Base-by-base conservation (phyloP, 2,329 filamentous ascomycete genomes). In the Dothidotthia symphoricarpi region DNA sequence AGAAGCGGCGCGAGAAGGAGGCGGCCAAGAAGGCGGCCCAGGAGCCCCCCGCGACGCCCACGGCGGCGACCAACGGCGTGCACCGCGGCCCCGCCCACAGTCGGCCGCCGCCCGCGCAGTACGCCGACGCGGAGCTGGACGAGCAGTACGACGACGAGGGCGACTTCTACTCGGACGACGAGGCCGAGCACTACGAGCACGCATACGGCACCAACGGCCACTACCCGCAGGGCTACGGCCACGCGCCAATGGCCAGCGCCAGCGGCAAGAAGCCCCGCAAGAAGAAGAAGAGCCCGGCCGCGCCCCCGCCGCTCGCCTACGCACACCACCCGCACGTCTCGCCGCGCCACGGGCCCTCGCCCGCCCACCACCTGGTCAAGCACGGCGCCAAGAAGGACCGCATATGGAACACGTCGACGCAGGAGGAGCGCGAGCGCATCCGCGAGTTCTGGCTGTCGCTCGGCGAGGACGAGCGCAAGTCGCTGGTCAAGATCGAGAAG, bases 401-500 rank as follows among this genome's bases (percentile, higher is more conserved):
- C 67, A 95, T 98, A 68, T 98, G 93, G 93, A 96, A 96, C 63
- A 96, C 89, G 3, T 93, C 87, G 41, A 93, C 88, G 8, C 81
- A 88, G 52, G 89, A 97, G 68, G 93, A 98, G 71, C 86, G 93
- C 24, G 89, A 96, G 71, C 86, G 93, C 35, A 98, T 98, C 64
- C 95, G 96, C 70, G 87, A 95, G 55, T 98, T 97, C 69, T 98
- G 93, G 93, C 78, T 98, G 36, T 89, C 89, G 12, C 71, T 98
- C 28, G 88, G 88, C 52, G 93, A 98, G 67, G 88, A 95, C 25
- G 90, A 97, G 66, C 86, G 93, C 55, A 93, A 95, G 65, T 93
- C 88, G 12, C 75, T 98, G 31, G 89, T 98, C 61, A 96, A 96
- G 69, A 91, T 98, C 19, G 93, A 98, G 70, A 98, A 98, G 71